Evolutionary conservation across 306 rosid genomes (phyloP), one percentile per base, ranked within the genome.

Genomic region (Dalbergia oliveri): DNA sequence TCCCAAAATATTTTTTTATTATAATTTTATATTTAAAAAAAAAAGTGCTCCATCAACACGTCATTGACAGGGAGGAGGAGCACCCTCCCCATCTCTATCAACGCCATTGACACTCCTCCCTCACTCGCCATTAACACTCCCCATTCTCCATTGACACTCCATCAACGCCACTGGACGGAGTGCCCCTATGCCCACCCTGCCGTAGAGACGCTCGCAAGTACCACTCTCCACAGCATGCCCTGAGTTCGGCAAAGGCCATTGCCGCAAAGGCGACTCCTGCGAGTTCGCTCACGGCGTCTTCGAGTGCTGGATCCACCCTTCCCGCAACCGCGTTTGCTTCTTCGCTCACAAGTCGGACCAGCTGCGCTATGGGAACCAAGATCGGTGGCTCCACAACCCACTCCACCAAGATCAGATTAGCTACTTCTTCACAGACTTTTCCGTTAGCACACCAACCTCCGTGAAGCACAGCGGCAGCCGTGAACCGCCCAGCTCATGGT

Each of bases 241-340:
- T 15, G 97, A 94, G 41, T 92, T 91, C 58, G 97, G 99, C 5
- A 84, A 76, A 45, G 97, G 95, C 0, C 82, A 39, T 72, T 94
- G 99, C 84, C 18, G 7, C 11, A 89, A 81, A 44, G 99, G 97
- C 0, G 97, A 94, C 70, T 77, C 88, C 0, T 94, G 99, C 61
- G 89, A 90, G 81, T 88, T 94, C 13, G 95, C 99, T 11, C 99
- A 94, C 9, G 99, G 99, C 44, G 97, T 94, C 2, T 94, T 94
- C 16, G 99, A 94, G 82, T 90, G 97, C 72, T 94, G 99, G 99
- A 94, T 94, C 4, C 99, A 94, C 58, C 99, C 99, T 4, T 79
- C 91, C 18, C 95, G 99, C 4, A n/a, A n/a, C n/a, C n/a, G n/a
- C n/a, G n/a, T n/a, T n/a, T n/a, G n/a, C n/a, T n/a, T n/a, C n/a